Percentiles rank a stretch among this genome's conserved stretches.
Evolutionary conservation across 352 stramenopile species (phyloP).

Genomic region (Pythium biforme): DNA sequence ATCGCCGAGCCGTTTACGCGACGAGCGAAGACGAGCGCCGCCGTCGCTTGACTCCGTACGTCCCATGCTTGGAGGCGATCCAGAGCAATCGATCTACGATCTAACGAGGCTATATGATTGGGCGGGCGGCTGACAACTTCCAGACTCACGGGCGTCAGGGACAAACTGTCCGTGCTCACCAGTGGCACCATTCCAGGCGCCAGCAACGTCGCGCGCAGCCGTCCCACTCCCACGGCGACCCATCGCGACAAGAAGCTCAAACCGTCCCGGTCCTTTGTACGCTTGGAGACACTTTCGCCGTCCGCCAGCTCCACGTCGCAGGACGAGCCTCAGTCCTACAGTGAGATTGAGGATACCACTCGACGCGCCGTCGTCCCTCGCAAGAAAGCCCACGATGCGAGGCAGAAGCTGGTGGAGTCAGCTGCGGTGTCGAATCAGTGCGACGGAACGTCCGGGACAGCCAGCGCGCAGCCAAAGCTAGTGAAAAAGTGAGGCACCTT

Average conservation of each 20-base stretch:
- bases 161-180: neutral
- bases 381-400: neutral
- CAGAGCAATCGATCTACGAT: no score
- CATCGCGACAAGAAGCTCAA: conserved; percentile 11
- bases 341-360: neutral
- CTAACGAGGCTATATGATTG: no score
- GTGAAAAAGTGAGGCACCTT: conserved; percentile 7
- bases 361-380: neutral
- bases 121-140: neutral
- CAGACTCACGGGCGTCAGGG: neutral
- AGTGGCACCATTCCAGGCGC: neutral
- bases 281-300: conserved; percentile 23
- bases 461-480: neutral
- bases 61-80: neutral
- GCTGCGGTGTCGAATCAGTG: conserved; percentile 8
- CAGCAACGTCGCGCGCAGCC: neutral
- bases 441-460: neutral
- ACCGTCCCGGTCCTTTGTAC: conserved; percentile 20
- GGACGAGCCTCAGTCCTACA: conserved; percentile 8
- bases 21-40: conserved; percentile 29
- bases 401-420: neutral
- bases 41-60: conserved; percentile 47
- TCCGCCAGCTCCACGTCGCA: neutral
- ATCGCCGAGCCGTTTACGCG: conserved; percentile 50
- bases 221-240: neutral